Base-by-base conservation (phyloP, 495 filamentous ascomycete species). In the Annulohypoxylon bovei region DNA sequence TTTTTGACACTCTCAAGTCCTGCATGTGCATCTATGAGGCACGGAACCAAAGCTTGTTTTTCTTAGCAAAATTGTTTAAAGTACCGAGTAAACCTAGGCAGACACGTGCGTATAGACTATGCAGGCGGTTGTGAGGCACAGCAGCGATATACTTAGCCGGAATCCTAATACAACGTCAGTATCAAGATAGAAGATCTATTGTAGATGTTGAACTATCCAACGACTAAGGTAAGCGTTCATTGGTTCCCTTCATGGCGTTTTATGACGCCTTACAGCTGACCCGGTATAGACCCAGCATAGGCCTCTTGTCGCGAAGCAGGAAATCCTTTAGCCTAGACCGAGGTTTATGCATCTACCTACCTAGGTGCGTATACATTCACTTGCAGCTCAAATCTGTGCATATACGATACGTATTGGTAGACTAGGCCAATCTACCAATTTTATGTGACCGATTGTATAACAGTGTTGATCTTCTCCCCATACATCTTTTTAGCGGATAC, bases 51-150 rank as follows among this genome's bases (percentile, higher is more conserved):
- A 52, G 25, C 25, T 52, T 30, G 14, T 52, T 11, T 27, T 3
- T 16, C 47, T 52, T 25, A 25, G 20, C 42, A 23, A 1, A 23
- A 47, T 47, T 47, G 18, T 20, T 47, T 30, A 11, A 28, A 4
- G 23, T 47, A 23, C 20, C 25, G 12, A 30, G 27, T 30, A 30
- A 28, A 52, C 47, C 6, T 52, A 28, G 22, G 47, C 14, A 52
- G 27, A 9, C 47, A 52, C 47, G 47, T 52, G 47, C 47, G 14
- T 47, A 25, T 28, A 30, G 47, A n/a, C 47, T 30, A 52, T 52
- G 25, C 47, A 52, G 6, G 47, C 23, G 30, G 5, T 7, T 52
- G 14, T n/a, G 47, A 52, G 47, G 47, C 47, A 52, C 47, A 52
- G 47, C 25, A 28, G 9, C 23, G 23, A 4, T 22, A 50, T 12